phyloP scores from a whole-genome alignment of 163 green algal species.

The Volvox carteri region DNA sequence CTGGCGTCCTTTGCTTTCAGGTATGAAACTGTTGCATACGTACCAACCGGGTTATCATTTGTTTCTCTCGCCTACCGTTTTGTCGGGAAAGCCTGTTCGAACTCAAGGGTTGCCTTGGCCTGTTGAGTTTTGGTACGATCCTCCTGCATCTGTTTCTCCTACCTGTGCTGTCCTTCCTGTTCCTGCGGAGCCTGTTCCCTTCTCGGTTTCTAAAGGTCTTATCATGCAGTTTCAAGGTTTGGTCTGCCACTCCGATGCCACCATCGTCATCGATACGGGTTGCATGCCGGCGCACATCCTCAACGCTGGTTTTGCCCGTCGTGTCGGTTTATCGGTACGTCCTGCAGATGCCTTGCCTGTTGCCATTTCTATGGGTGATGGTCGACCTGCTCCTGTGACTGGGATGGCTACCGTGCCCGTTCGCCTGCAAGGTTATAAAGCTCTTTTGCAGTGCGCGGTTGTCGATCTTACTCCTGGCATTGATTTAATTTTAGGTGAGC shows the following conservation, averaged over 20 bases:
- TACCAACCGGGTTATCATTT: background rate
- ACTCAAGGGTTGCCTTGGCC: background rate
- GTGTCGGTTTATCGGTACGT: background rate
- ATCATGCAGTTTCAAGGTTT: background rate
- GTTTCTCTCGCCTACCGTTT: background rate
- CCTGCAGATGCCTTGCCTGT: background rate
- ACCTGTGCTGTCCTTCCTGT: background rate
- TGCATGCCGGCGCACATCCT: background rate
- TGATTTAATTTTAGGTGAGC: background rate
- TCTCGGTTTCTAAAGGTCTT: background rate
- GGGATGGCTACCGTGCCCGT: background rate
- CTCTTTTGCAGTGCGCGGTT: background rate
- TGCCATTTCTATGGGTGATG: background rate
- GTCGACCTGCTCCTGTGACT: background rate
- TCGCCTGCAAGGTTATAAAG: too few species aligned
- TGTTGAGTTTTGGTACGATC: slow-evolving; percentile 33
- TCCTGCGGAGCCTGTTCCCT: background rate
- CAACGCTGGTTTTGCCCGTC: background rate
- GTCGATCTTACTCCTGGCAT: background rate
- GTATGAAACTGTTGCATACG: background rate
- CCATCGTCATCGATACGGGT: slow-evolving; percentile 4
- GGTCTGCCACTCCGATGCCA: background rate
- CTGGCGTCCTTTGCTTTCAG: background rate
- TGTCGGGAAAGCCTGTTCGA: background rate
- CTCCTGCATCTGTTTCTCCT: too few species aligned